Base-by-base conservation (phyloP, 208 protist species). In the Novymonas esmeraldas region DNA sequence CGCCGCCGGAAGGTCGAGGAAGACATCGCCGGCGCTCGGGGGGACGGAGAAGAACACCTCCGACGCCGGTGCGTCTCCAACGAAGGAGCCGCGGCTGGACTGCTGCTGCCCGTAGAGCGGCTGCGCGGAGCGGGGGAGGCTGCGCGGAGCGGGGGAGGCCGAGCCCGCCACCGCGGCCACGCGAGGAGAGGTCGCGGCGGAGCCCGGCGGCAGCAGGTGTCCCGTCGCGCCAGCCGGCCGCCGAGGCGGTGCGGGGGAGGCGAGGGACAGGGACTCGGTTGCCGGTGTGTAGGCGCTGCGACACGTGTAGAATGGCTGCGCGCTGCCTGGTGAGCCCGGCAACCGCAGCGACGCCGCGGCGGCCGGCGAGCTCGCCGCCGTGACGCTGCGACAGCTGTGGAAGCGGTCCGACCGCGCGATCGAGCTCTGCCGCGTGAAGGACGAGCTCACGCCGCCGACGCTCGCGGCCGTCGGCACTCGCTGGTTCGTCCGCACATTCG, bases 331-430 rank as follows among this genome's bases (percentile, higher is more conserved):
- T n/a, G n/a, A n/a, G n/a, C n/a, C n/a, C n/a, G n/a, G n/a, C n/a
- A n/a, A n/a, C n/a, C n/a, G n/a, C n/a, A n/a, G n/a, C n/a, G n/a
- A n/a, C n/a, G n/a, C n/a, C n/a, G n/a, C 50, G 29, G 18, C 7
- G 2, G 7, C 18, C 9, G 50, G 38, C 14, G 29, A 56, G 34
- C 22, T 31, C 33, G 3, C 4, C 4, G 38, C 61, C 31, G 24
- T 44, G 50, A 57, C 29, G 51, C 60, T 73, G 41, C 60, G 59
- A 18, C 68, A 73, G 28, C 41, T 66, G 34, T 73, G 60, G 36
- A 73, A 73, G 34, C 50, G 50, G 11, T 73, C 68, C 5, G 68
- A 67, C 14, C 28, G 59, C 3, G 59, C 68, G 5, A 55, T 52
- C 1, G 68, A 73, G 16, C 41, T 48, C 51, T 54, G 59, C 11